phyloP scores from a whole-genome alignment of 257 asterid species.

The Cynanchum wilfordii region DNA sequence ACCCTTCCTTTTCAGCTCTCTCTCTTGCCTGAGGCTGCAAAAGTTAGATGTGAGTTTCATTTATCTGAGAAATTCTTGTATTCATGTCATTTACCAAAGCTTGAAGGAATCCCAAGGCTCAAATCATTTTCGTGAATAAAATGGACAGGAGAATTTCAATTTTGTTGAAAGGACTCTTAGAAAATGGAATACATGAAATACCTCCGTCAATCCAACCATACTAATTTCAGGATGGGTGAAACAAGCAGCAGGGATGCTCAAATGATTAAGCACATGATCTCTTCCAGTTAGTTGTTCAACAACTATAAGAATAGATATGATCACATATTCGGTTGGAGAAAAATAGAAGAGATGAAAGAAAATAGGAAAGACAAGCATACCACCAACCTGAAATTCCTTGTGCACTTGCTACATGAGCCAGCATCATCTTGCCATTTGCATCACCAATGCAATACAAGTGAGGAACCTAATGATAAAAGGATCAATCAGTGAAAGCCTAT shows the following conservation, averaged over 20 bases:
- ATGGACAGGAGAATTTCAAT: not conserved
- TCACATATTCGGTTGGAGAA: not conserved
- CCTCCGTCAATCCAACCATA: constrained; percentile 95
- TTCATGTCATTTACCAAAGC: not conserved
- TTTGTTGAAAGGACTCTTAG: not conserved
- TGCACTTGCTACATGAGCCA: constrained; percentile 99
- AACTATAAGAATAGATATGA: constrained; percentile 40
- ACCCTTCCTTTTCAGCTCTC: constrained; percentile 69
- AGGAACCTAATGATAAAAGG: constrained; percentile 60
- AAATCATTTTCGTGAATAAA: not conserved
- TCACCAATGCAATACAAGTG: constrained; percentile 96
- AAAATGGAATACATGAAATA: constrained; percentile 19
- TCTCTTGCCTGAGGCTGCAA: constrained; percentile 84
- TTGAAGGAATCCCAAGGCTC: not conserved
- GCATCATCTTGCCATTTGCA: constrained; percentile 99
- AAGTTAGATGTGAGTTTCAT: not conserved
- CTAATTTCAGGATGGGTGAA: constrained; percentile 96
- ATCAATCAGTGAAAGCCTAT: not conserved
- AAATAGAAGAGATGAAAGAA: not conserved
- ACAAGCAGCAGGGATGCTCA: constrained; percentile 92
- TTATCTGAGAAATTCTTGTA: not conserved
- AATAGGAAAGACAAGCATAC: constrained; percentile 2
- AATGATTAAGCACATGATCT: constrained; percentile 81
- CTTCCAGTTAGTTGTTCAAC: constrained; percentile 89
- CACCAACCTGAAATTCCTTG: constrained; percentile 82